Evolutionary conservation across 139 green algal species (phyloP).

Genomic region (Mesotaenium endlicherianum): DNA sequence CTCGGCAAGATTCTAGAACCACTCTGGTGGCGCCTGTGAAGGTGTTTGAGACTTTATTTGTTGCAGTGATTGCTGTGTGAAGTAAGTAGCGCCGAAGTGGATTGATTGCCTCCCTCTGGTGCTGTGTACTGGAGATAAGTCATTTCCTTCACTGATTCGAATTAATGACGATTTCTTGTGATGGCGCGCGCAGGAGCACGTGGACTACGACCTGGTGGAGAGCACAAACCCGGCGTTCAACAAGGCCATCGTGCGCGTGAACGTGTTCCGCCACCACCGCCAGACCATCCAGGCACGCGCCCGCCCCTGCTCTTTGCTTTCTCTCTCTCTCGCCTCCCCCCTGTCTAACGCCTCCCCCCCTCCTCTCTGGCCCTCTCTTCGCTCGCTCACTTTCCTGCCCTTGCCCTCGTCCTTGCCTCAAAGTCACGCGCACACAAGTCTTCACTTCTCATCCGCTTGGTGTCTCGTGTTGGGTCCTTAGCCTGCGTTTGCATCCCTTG

Average conservation of each 20-base stretch:
- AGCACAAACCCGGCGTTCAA: slow-evolving; percentile 85
- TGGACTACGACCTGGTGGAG: slow-evolving; percentile 96
- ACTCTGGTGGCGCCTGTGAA: no score
- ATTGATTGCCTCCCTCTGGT: no score
- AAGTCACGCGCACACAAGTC: background rate
- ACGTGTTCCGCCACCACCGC: slow-evolving; percentile 86
- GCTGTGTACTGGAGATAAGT: no score
- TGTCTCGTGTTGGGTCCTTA: background rate
- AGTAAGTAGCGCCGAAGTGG: no score
- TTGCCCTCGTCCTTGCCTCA: background rate
- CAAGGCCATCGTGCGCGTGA: slow-evolving; percentile 86
- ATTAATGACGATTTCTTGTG: no score
- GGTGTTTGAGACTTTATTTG: no score
- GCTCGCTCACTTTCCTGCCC: background rate
- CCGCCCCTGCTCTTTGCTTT: background rate
- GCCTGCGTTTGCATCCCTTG: no score
- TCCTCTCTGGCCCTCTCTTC: background rate
- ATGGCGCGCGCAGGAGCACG: slow-evolving; percentile 67
- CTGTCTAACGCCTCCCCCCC: background rate
- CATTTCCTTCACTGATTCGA: no score
- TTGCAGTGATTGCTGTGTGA: no score
- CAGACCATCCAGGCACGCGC: slow-evolving; percentile 81
- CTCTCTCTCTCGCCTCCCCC: no score
- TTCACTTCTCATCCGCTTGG: background rate
- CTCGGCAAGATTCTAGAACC: no score